A percentile compares a stretch with the other conserved stretches of the same genome.
Conservation (phyloP, 192 early-diverging fungal species). For the Funneliformis geosporum region DNA sequence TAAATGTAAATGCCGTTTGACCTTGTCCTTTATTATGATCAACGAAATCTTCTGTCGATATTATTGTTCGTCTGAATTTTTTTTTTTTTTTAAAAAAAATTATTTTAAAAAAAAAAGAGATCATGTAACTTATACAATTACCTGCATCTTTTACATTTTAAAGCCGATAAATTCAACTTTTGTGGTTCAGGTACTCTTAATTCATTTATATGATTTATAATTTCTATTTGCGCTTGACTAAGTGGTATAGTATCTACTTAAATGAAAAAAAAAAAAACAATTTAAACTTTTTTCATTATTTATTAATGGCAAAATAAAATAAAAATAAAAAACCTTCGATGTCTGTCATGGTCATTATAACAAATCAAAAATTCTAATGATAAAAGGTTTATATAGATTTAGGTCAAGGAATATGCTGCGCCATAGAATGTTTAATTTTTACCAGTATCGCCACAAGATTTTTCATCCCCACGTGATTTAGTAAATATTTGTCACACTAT, state of each 20-base stretch:
- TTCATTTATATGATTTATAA: neutral
- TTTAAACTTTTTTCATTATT: too few relatives aligned
- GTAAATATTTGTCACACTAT: too few relatives aligned
- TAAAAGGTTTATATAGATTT: too few relatives aligned
- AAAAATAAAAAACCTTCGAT: too few relatives aligned
- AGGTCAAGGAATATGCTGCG: too few relatives aligned
- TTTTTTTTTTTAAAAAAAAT: neutral
- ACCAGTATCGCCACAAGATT: too few relatives aligned
- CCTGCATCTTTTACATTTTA: conserved; percentile 32
- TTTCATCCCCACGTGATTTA: too few relatives aligned
- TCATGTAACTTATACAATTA: neutral
- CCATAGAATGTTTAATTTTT: too few relatives aligned
- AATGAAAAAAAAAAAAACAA: neutral
- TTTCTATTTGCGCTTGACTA: neutral
- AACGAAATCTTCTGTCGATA: conserved; percentile 63
- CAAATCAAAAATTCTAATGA: too few relatives aligned
- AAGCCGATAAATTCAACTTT: neutral
- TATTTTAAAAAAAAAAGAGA: neutral
- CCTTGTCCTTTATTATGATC: conserved; percentile 71
- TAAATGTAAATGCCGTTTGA: conserved; percentile 70
- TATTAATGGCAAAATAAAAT: too few relatives aligned
- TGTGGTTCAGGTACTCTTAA: neutral
- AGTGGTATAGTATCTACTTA: neutral
- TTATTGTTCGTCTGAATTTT: conserved; percentile 52
- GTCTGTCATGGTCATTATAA: too few relatives aligned